Evolutionary conservation across 305 asterid species (phyloP).

Genomic region (Solanum chacoense): DNA sequence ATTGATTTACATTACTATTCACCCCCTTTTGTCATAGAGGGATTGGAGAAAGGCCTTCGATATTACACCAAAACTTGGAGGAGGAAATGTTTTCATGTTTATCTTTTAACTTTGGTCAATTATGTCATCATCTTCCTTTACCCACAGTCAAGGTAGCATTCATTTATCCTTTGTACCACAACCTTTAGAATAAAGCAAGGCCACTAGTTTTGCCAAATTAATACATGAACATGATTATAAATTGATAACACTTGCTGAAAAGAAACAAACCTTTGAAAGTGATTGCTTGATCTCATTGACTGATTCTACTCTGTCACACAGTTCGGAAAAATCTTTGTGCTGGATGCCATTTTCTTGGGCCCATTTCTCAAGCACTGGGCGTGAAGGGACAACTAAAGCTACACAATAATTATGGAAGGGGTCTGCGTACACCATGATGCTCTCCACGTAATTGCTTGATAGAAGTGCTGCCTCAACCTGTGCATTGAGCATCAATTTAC

Average conservation of each 20-base stretch:
- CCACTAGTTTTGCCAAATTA: neutral
- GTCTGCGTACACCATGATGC: slow-evolving; percentile 64
- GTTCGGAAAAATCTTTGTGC: slow-evolving; percentile 38
- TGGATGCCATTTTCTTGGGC: slow-evolving; percentile 56
- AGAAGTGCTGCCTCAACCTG: slow-evolving; percentile 84
- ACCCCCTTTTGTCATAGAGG: neutral
- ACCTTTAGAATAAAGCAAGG: neutral
- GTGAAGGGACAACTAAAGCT: slow-evolving; percentile 68
- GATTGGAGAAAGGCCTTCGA: neutral
- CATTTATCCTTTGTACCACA: neutral
- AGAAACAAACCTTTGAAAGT: slow-evolving; percentile 49
- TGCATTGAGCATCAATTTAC: slow-evolving; percentile 11
- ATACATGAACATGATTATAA: neutral
- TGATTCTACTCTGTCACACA: slow-evolving; percentile 64
- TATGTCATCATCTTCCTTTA: neutral
- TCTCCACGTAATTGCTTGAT: slow-evolving; percentile 48
- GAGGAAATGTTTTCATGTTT: neutral
- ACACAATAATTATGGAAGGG: slow-evolving; percentile 77
- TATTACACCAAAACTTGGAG: neutral
- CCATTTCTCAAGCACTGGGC: slow-evolving; percentile 64
- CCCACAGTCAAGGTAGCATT: neutral
- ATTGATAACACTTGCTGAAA: neutral
- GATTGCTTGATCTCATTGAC: slow-evolving; percentile 61
- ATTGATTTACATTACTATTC: neutral
- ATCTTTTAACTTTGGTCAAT: neutral